Conservation (phyloP, 805 yeast genomes). For the Starmera dryadoides region DNA sequence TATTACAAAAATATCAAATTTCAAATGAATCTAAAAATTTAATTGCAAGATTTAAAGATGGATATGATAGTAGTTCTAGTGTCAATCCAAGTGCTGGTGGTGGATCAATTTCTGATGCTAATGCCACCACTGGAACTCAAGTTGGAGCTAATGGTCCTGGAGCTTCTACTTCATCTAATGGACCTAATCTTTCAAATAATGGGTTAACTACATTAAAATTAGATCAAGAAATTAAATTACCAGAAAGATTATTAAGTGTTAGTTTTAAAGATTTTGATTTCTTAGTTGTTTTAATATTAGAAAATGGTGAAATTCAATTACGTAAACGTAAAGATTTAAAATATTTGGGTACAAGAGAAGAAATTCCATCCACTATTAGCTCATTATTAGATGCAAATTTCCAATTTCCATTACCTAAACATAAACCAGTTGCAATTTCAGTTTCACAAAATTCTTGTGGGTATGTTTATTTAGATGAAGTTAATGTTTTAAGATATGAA, state of each 20-base stretch:
- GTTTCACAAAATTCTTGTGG: constrained; percentile 48
- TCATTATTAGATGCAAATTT: constrained; percentile 42
- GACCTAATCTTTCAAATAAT: not conserved
- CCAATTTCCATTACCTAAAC: constrained; percentile 29
- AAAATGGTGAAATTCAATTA: constrained; percentile 38
- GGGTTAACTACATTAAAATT: constrained; percentile 9
- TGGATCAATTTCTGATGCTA: not conserved
- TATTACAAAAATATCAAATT: constrained; percentile 17
- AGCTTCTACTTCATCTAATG: too few relatives aligned
- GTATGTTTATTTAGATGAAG: constrained; percentile 23
- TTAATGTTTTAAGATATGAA: constrained; percentile 10
- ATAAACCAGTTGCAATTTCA: constrained; percentile 27
- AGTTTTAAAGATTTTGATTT: constrained; percentile 31
- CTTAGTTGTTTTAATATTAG: constrained; percentile 30
- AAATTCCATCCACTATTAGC: constrained; percentile 27
- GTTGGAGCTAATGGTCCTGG: too few relatives aligned
- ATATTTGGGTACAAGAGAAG: constrained; percentile 1
- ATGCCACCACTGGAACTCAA: not conserved
- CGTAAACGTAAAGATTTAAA: constrained; percentile 31
- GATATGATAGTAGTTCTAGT: not conserved
- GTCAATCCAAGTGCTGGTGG: not conserved
- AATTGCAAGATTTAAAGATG: constrained; percentile 6
- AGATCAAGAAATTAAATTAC: constrained; percentile 11
- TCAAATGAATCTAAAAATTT: constrained; percentile 16
- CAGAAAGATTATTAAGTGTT: constrained; percentile 23